Conservation (phyloP, 768 basidiomycete genomes). For the Hemileccinum impolitum region DNA sequence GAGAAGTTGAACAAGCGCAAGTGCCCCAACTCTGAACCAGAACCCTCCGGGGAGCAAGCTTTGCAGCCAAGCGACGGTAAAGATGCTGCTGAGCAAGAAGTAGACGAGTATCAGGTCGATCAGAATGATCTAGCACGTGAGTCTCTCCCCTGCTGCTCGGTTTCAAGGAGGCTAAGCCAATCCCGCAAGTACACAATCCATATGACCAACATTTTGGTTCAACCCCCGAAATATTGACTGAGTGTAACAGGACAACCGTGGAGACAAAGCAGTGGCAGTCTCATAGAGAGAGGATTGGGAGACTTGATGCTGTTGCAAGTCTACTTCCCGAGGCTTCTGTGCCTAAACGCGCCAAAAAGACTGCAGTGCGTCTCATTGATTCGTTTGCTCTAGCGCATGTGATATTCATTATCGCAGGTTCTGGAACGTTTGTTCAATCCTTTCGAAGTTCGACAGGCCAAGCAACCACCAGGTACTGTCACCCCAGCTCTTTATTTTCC, state of each 20-base stretch:
- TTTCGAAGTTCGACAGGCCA: constrained; percentile 52
- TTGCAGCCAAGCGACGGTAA: constrained; percentile 18
- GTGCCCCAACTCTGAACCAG: constrained; percentile 32
- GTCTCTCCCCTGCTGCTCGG: background rate
- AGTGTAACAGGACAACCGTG: constrained; percentile 46
- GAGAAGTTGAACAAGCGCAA: constrained; percentile 71
- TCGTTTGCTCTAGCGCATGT: background rate
- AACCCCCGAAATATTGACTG: constrained; percentile 49
- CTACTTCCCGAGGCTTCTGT: constrained; percentile 39
- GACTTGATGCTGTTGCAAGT: constrained; percentile 49
- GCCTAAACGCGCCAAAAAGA: constrained; percentile 22
- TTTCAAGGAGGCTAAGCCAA: constrained; percentile 1
- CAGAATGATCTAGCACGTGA: constrained; percentile 26
- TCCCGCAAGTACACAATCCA: constrained; percentile 33
- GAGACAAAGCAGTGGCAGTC: constrained; percentile 58
- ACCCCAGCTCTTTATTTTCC: background rate
- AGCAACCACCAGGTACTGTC: constrained; percentile 48
- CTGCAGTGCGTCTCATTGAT: constrained; percentile 17
- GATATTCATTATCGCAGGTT: constrained; percentile 38
- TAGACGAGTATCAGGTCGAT: constrained; percentile 27
- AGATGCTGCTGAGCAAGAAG: constrained; percentile 28
- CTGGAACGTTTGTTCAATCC: constrained; percentile 53
- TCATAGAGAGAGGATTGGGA: constrained; percentile 47
- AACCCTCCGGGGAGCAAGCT: constrained; percentile 1
- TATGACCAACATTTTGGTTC: constrained; percentile 79